These are phyloP conservation scores for Pythium rhizo-oryzae DNA, from an alignment of 352 stramenopile genomes.

Conservation along the genomic window DNA sequence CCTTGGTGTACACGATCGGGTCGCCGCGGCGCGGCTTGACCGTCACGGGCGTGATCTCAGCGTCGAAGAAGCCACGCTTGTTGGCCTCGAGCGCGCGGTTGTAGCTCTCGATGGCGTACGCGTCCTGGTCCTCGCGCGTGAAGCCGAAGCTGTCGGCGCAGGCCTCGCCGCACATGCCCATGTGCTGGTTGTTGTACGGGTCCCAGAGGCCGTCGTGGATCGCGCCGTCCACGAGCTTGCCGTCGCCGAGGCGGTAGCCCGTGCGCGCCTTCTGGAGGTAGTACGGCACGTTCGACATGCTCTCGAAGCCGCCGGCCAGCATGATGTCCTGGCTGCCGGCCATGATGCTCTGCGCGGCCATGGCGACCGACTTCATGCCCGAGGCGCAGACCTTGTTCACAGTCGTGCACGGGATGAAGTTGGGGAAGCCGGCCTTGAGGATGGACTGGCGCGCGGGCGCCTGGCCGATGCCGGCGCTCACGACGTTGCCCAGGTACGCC, in stretches of 20 bases:
- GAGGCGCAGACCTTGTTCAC: conserved; percentile 99
- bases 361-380: conserved; percentile 91
- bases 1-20: conserved; percentile 72
- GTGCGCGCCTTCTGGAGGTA: conserved; percentile 93
- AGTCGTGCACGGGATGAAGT: conserved; percentile 95
- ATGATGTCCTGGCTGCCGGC: conserved; percentile 86
- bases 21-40: conserved; percentile 72
- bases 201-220: conserved; percentile 98
- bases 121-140: conserved; percentile 95
- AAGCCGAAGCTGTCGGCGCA: conserved; percentile 93
- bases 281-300: conserved; percentile 98
- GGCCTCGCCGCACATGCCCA: conserved; percentile 96
- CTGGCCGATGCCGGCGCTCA: conserved; percentile 96
- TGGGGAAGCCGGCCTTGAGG: conserved; percentile 90
- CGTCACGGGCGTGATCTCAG: conserved; percentile 92
- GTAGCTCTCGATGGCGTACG: conserved; percentile 95
- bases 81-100: conserved; percentile 70
- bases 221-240: conserved; percentile 87
- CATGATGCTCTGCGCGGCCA: conserved; percentile 91
- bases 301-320: conserved; percentile 96
- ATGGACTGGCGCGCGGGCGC: conserved; percentile 95
- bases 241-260: conserved; percentile 93
- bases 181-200: conserved; percentile 96
- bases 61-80: conserved; percentile 85
- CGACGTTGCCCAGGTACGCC: conserved; percentile 97